A percentile compares a stretch with the other conserved stretches of the same genome.
Evolutionary conservation across 768 basidiomycete species (phyloP).

Genomic region (Amanita molliuscula): DNA sequence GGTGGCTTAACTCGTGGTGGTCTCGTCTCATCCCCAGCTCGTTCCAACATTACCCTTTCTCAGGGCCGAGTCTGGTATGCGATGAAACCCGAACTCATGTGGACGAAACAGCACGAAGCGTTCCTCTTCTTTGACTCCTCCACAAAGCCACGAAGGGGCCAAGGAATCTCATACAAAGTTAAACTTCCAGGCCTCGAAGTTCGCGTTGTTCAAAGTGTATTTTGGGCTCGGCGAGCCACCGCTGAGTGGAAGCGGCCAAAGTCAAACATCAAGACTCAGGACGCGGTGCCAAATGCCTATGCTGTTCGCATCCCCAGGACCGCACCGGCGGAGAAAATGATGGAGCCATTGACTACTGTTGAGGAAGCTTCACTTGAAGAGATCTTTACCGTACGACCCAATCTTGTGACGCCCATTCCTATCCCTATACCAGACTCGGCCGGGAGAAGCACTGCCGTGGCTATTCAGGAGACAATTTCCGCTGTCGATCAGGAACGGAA

Average conservation of each 20-base stretch:
- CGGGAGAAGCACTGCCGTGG: constrained; percentile 3
- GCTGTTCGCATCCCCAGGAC: constrained; percentile 46
- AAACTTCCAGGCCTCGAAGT: constrained; percentile 44
- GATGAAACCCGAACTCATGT: constrained; percentile 70
- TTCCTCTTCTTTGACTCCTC: constrained; percentile 59
- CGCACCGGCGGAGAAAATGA: constrained; percentile 24
- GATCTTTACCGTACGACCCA: constrained; percentile 46
- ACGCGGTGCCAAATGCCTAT: constrained; percentile 31
- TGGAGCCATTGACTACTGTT: constrained; percentile 15
- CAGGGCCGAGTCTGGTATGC: constrained; percentile 52
- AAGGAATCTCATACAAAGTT: constrained; percentile 45
- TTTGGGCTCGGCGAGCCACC: neutral
- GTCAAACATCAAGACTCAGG: constrained; percentile 17
- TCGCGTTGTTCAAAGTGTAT: constrained; percentile 31
- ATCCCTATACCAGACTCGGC: constrained; percentile 17
- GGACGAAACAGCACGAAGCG: constrained; percentile 77
- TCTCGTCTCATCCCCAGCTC: constrained; percentile 20
- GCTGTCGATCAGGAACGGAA: neutral
- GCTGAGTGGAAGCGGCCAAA: neutral
- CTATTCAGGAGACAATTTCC: neutral
- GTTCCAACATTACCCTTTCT: constrained; percentile 20
- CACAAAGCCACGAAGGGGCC: constrained; percentile 47
- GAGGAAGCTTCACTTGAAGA: constrained; percentile 39
- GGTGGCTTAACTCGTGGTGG: constrained; percentile 34
- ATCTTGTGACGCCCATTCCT: constrained; percentile 28